phyloP scores from a whole-genome alignment of 2,329 filamentous ascomycete species.

The Epichloe sylvatica region DNA sequence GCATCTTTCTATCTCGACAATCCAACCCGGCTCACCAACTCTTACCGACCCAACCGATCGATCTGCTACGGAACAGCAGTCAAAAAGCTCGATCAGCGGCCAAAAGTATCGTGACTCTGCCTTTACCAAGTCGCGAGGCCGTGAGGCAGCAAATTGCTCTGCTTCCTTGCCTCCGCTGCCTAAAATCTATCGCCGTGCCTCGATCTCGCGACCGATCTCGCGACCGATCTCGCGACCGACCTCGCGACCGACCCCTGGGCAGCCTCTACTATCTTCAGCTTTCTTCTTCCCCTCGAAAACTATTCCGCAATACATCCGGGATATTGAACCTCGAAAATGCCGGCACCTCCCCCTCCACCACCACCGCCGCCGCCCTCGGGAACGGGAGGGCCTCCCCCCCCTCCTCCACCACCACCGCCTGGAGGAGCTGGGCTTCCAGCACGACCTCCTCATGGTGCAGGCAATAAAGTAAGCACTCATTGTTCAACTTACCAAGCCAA shows the following conservation, averaged over 20 bases:
- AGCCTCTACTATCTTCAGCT: neutral
- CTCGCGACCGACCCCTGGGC: neutral
- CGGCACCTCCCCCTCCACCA: slow-evolving; percentile 54
- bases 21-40: no score
- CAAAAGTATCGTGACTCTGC: neutral
- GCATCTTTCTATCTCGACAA: neutral
- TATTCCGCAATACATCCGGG: neutral
- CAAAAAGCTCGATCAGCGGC: neutral
- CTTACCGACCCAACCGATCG: neutral
- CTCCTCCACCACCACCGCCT: slow-evolving; percentile 50
- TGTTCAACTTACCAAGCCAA: neutral
- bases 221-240: no score
- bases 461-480: slow-evolving; percentile 46
- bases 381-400: slow-evolving; percentile 16
- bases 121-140: neutral
- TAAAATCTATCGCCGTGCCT: slow-evolving; percentile 3
- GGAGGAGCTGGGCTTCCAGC: slow-evolving; percentile 31
- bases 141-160: neutral
- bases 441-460: slow-evolving; percentile 40
- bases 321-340: slow-evolving; percentile 12
- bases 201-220: no score
- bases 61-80: neutral
- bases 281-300: neutral
- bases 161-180: neutral
- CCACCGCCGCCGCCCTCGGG: slow-evolving; percentile 27